phyloP scores from a whole-genome alignment of 2,329 filamentous ascomycete genomes.

The Alternaria gaisen region DNA sequence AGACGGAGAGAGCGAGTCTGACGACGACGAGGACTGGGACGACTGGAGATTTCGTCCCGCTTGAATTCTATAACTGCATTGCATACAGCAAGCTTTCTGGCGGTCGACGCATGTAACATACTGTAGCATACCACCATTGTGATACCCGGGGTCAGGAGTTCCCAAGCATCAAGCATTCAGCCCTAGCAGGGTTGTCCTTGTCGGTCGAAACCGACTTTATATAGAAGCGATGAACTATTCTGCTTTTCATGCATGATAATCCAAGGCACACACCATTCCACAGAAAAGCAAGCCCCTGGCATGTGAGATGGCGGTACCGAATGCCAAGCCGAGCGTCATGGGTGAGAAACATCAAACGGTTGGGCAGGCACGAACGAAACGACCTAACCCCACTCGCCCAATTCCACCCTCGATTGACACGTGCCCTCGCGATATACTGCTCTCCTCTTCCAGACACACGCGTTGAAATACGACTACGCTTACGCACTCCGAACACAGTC shows the following conservation, averaged over 20 bases:
- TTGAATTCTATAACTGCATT: conserved; percentile 26
- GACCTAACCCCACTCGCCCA: conserved; percentile 18
- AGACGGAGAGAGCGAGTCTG: conserved; percentile 48
- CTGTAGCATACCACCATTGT: conserved; percentile 31
- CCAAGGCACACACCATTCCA: neutral
- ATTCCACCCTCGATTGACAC: conserved; percentile 14
- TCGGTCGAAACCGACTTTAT: neutral
- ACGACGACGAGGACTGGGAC: conserved; percentile 49
- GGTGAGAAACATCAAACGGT: conserved; percentile 25
- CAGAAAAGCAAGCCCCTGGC: neutral
- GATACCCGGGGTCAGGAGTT: conserved; percentile 33
- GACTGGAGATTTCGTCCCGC: conserved; percentile 50
- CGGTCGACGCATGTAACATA: conserved; percentile 27
- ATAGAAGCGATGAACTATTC: neutral
- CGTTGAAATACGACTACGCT: conserved; percentile 10
- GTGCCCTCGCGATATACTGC: conserved; percentile 14
- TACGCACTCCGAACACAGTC: conserved; percentile 1
- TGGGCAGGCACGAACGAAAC: conserved; percentile 24
- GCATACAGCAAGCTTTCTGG: conserved; percentile 19
- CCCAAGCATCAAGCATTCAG: conserved; percentile 14
- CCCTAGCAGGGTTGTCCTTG: conserved; percentile 3
- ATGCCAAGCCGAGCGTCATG: conserved; percentile 24
- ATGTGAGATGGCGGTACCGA: conserved; percentile 8
- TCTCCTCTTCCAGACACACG: neutral
- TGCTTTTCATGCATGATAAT: neutral